Evolutionary conservation across 345 rosid genomes (phyloP), one percentile per base, ranked within the genome.

Genomic region (Tarenaya hassleriana): DNA sequence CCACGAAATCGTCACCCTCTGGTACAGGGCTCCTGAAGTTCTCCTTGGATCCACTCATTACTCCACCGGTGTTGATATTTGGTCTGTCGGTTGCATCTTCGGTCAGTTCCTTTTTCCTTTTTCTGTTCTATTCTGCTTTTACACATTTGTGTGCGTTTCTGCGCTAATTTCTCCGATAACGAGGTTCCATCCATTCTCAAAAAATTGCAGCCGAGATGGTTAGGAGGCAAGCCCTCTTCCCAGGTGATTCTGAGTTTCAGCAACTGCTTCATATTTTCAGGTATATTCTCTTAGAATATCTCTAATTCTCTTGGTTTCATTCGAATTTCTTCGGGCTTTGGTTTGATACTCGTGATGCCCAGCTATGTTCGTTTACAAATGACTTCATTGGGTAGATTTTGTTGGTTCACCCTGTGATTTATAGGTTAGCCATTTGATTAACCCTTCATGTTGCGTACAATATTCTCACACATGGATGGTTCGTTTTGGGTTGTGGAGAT

Each of bases 21-120:
- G 98, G 98, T 87, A 91, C 42, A 61, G 96, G 45, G 95, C 98
- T 21, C 96, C 98, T 0, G 98, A 91, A 68, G 96, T 87, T 41
- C 71, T 91, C 61, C 87, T 91, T 34, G 96, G 96, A 0, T 80
- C 86, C 5, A 70, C 88, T 46, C 92, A 82, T 47, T 87, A 91
- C 43, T 91, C 98, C 17, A 83, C 89, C 3, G 95, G 71, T 14
- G 96, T 87, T 11, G 98, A 91, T 20, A 84, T 91, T 69, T 91
- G 98, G 98, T 91, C 98, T 12, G 96, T 91, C 19, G 98, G 98
- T 11, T 91, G 98, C 74, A 87, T 91, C 57, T 91, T 87, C 3
- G 95, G 86, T 84, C 62, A 40, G 50, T n/a, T 41, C 20, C n/a
- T n/a, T n/a, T n/a, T n/a, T n/a, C n/a, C n/a, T n/a, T n/a, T n/a